Evolutionary conservation across 257 asterid species (phyloP).

Genomic region (Petunia secreta): DNA sequence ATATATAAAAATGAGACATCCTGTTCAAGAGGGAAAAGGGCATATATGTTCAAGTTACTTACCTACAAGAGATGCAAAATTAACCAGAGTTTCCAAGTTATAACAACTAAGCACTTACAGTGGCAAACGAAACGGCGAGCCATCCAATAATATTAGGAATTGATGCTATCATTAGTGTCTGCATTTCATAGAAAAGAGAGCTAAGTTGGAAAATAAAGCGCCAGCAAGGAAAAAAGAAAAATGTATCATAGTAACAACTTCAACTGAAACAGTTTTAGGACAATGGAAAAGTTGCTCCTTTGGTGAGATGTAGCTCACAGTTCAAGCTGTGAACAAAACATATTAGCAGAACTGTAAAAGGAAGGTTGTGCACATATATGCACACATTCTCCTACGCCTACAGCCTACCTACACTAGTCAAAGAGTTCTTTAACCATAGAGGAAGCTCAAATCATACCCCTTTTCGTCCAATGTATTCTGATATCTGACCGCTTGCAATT

Average conservation of each 20-base stretch:
- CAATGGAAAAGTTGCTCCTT: neutral
- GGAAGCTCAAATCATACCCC: conserved; percentile 57
- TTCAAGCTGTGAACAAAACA: neutral
- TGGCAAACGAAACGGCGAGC: conserved; percentile 86
- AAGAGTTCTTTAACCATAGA: neutral
- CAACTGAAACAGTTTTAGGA: neutral
- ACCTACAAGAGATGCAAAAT: neutral
- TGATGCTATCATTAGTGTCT: conserved; percentile 87
- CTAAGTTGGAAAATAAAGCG: neutral
- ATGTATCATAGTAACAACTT: neutral
- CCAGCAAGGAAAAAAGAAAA: neutral
- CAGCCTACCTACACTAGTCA: neutral
- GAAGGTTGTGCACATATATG: neutral
- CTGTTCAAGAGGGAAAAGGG: conserved; percentile 35
- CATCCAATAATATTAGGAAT: conserved; percentile 89
- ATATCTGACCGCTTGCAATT: conserved; percentile 88
- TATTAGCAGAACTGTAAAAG: neutral
- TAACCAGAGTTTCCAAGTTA: neutral
- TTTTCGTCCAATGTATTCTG: conserved; percentile 82
- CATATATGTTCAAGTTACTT: conserved; percentile 16
- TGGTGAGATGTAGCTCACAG: neutral
- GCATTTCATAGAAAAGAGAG: conserved; percentile 40
- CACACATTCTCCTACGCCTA: neutral
- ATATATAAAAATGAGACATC: conserved; percentile 82
- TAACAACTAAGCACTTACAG: conserved; percentile 47